Evolutionary conservation across 2,329 filamentous ascomycete genomes (phyloP).

Genomic region (Sporothrix pseudoabietina): DNA sequence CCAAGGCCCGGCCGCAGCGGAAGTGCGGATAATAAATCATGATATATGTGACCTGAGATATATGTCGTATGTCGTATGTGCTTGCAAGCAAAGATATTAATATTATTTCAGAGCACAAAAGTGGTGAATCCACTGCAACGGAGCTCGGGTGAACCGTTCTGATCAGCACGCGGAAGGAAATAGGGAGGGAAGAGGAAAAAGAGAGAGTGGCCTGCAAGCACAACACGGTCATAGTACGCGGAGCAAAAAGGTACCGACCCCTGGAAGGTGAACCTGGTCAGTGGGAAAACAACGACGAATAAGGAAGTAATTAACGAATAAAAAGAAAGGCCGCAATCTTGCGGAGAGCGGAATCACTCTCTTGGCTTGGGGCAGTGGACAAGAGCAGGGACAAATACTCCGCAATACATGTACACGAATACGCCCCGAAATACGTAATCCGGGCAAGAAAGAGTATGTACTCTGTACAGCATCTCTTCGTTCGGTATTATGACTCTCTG

Average conservation of each 20-base stretch:
- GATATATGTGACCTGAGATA: not conserved
- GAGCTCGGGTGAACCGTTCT: not conserved
- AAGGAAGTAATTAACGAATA: not conserved
- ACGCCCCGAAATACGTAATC: not conserved
- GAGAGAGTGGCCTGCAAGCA: not conserved
- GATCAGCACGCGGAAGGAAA: not conserved
- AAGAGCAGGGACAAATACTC: not conserved
- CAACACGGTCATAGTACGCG: not conserved
- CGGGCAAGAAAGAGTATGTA: not conserved
- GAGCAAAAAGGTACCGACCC: slow-evolving; percentile 21
- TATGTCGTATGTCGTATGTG: not conserved
- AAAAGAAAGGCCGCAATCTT: slow-evolving; percentile 21
- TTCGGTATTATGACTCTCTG: not conserved
- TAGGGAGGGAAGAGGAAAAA: not conserved
- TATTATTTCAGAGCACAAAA: not conserved
- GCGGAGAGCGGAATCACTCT: not conserved
- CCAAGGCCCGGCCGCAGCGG: not conserved
- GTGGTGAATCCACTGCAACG: not conserved
- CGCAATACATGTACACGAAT: not conserved
- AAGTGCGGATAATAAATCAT: not conserved
- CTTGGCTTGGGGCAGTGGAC: not conserved
- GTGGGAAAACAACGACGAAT: not conserved
- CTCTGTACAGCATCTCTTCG: not conserved
- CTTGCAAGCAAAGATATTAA: not conserved
- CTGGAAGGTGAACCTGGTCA: not conserved